Evolutionary conservation across 2,329 filamentous ascomycete genomes (phyloP), one percentile per base, ranked within the genome.

Genomic region (Helicocarpus griseus): DNA sequence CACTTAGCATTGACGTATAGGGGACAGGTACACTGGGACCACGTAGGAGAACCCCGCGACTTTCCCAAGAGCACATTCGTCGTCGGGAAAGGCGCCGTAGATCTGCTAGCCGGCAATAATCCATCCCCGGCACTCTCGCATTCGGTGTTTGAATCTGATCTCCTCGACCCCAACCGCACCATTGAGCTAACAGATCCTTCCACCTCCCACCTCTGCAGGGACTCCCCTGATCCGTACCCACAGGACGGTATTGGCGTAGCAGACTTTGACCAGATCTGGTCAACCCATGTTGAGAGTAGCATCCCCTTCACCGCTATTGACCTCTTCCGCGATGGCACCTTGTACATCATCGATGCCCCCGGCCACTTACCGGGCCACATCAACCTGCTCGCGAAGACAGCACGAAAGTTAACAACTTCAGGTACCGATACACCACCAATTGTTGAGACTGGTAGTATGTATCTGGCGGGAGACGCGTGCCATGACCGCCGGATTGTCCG

Each of bases 21-120:
- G n/a, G n/a, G n/a, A n/a, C 36, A 71, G 66, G 65, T 71, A 11
- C 69, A 72, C 43, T 72, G 65, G 63, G 69, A 73, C 52, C 68
- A 72, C 51, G 58, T 72, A n/a, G 71, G 72, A 31, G 61, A 66
- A 35, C 70, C 70, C 0, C 58, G 57, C 3, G 65, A 69, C 36
- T 73, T 73, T 43, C 53, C 62, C 1, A 53, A 48, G 5, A 66
- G 67, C 1, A 67, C 57, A 11, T 73, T 73, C 54, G 52, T 74
- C 4, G 64, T 73, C 46, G 71, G 72, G 1, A 49, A 55, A 48
- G 61, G 60, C 2, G 48, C 60, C 8, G 49, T 59, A 11, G 53
- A 54, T 45, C 55, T 61, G 13, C 48, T 61, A 4, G 52, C 54
- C 31, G 57, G 58, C 35, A 56, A 51, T 14, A 45, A 52, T 26